Evolutionary conservation across 331 rosid genomes (phyloP), one percentile per base, ranked within the genome.

Genomic region (Rhamnella rubrinervis): DNA sequence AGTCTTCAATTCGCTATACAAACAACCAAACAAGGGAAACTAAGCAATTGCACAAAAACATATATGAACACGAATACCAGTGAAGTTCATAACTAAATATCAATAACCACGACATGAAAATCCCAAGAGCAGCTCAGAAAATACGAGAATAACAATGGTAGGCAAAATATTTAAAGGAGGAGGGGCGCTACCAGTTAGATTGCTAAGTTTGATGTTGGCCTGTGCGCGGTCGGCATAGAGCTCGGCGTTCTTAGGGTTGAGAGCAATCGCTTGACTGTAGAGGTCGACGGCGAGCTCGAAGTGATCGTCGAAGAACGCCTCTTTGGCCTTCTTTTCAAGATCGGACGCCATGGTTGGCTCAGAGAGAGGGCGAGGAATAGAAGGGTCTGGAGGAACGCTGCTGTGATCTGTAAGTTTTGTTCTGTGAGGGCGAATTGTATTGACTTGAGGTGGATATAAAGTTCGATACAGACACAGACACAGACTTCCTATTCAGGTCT

Each of bases 191-290:
- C 98, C 96, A 13, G 90, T 78, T 77, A 74, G 80, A 74, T 74
- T 78, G 9, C 25, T 17, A 80, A 84, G 83, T 71, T 92, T 90
- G 88, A 90, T 86, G 80, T 92, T 79, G 78, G 92, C 96, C 78
- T 92, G 97, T 6, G 97, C 97, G 10, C 97, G 97, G 76, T 92
- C 92, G 18, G 76, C 79, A 53, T 44, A 80, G 63, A 88, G 91
- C 47, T 75, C 85, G 1, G 96, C 65, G 61, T 62, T 82, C 7
- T 20, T 63, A 28, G 96, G 97, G 59, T 79, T 77, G 41, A 75
- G 71, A 49, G 69, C 38, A 66, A 90, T 83, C 60, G 96, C 98
- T 55, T 85, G 90, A 28, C 88, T 46, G 63, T 68, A 82, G 63
- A 92, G 90, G 8, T 85, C 78, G 12, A 35, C 83, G 12, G 93